Base-by-base conservation (phyloP, 306 rosid genomes). In the Luffa aegyptiaca region DNA sequence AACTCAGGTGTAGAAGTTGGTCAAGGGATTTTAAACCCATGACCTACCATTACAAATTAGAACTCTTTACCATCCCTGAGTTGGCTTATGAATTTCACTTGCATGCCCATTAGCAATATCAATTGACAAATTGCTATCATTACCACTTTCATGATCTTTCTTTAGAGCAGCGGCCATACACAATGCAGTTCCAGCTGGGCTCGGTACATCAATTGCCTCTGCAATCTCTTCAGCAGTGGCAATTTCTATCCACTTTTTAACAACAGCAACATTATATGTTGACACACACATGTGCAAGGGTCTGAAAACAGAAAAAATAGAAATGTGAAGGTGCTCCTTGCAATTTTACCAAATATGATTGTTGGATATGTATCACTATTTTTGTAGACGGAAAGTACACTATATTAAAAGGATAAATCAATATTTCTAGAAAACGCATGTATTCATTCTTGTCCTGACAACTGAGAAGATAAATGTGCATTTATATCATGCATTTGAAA, bases 161-260 rank as follows among this genome's bases (percentile, higher is more conserved):
- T 95, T 95, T 59, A 96, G 85, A 77, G 94, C 93, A 85, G 99
- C 97, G 18, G 99, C 99, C 97, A 95, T 91, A 85, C 99, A 95
- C 83, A 95, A 85, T 14, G 99, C 96, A 78, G 97, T 93, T 84
- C 99, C 99, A 83, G 89, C 82, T 73, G 97, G 89, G 79, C 91
- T 86, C 72, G 86, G 87, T 71, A 91, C 88, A 82, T 95, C 97
- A 90, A 95, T 90, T 76, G 97, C 92, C 83, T 89, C 93, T 18
- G 88, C 90, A 83, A 95, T 91, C 84, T 91, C 99, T 83, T 93
- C 89, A n/a, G 83, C 36, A 69, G 90, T 88, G 79, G 99, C 94
- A 85, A 93, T 88, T 84, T 95, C 96, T 71, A 84, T 95, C 99
- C 99, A 95, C 88, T 90, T 93, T 90, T 89, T 93, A 61, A 93